A percentile compares a stretch with the other conserved stretches of the same genome.
phyloP scores from a whole-genome alignment of 352 stramenopile species.

The Globisporangium paddicum region DNA sequence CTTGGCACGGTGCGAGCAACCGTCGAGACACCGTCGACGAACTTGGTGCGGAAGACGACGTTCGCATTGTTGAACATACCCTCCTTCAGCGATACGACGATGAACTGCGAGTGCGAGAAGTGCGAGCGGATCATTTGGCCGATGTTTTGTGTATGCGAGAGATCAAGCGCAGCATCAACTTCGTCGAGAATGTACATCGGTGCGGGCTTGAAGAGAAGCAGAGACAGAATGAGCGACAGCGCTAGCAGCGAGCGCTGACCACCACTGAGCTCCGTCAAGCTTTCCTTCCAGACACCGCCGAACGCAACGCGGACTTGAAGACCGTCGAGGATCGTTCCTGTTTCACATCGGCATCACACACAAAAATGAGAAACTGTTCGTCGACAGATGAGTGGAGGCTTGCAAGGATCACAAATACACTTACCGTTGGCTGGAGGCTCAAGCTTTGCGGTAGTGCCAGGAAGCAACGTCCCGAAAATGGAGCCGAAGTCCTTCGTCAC shows the following conservation, averaged over 20 bases:
- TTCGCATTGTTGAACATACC: slow-evolving; percentile 99
- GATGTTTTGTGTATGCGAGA: slow-evolving; percentile 99
- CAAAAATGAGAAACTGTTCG: not conserved
- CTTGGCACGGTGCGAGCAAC: slow-evolving; percentile 92
- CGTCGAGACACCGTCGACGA: slow-evolving; percentile 99
- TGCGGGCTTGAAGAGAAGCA: slow-evolving; percentile 99
- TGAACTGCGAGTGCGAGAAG: slow-evolving; percentile 99
- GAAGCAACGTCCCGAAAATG: slow-evolving; percentile 98
- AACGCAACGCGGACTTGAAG: slow-evolving; percentile 99
- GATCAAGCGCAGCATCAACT: slow-evolving; percentile 98
- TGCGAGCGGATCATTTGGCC: slow-evolving; percentile 99
- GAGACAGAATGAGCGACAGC: slow-evolving; percentile 97
- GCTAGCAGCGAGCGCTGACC: slow-evolving; percentile 99
- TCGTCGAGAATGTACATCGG: slow-evolving; percentile 99
- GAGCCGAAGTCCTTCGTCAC: slow-evolving; percentile 99
- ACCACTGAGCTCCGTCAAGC: slow-evolving; percentile 97
- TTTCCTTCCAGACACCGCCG: slow-evolving; percentile 98
- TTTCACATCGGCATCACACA: not conserved
- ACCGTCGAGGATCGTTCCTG: slow-evolving; percentile 88
- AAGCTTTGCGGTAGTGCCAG: slow-evolving; percentile 97
- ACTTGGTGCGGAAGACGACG: slow-evolving; percentile 99
- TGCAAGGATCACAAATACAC: not conserved
- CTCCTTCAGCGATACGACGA: slow-evolving; percentile 99
- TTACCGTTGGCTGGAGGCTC: slow-evolving; percentile 92
- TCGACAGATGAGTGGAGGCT: not conserved